These are phyloP conservation scores for Mrakia frigida DNA, from an alignment of 768 basidiomycete genomes.

Conservation along the genomic window DNA sequence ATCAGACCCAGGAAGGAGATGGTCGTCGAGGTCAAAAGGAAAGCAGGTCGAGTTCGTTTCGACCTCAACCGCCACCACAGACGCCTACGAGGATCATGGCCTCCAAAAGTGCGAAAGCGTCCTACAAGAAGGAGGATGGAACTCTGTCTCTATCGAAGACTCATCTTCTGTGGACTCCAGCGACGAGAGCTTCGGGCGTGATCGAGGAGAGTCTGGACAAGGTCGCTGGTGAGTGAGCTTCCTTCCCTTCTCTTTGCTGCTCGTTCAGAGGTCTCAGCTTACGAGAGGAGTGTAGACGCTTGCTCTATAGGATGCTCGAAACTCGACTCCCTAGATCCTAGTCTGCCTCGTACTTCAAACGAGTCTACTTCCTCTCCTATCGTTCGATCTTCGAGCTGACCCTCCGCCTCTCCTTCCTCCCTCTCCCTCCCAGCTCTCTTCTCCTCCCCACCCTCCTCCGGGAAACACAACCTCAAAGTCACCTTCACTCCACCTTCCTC, in stretches of 20 bases:
- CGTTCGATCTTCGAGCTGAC: slow-evolving; percentile 58
- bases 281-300: neutral
- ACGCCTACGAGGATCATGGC: slow-evolving; percentile 3
- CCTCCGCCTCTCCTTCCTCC: slow-evolving; percentile 25
- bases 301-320: neutral
- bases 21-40: neutral
- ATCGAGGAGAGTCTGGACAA: slow-evolving; percentile 39
- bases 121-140: slow-evolving; percentile 77
- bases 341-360: too few species aligned
- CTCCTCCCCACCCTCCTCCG: slow-evolving; percentile 40
- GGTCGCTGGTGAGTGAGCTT: slow-evolving; percentile 51
- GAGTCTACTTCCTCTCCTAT: neutral
- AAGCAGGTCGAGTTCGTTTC: neutral
- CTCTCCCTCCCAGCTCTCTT: slow-evolving; percentile 40
- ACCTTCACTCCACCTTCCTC: slow-evolving; percentile 41
- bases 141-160: slow-evolving; percentile 66
- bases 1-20: neutral
- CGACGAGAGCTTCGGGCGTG: slow-evolving; percentile 45
- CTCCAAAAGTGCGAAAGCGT: slow-evolving; percentile 48
- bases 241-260: slow-evolving; percentile 33
- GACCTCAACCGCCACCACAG: neutral
- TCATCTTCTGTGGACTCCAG: slow-evolving; percentile 74
- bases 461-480: slow-evolving; percentile 42
- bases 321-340: too few species aligned
- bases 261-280: slow-evolving; percentile 29